Evolutionary conservation across 805 yeast genomes (phyloP), one percentile per base, ranked within the genome.

Genomic region (Metschnikowia rubicola): DNA sequence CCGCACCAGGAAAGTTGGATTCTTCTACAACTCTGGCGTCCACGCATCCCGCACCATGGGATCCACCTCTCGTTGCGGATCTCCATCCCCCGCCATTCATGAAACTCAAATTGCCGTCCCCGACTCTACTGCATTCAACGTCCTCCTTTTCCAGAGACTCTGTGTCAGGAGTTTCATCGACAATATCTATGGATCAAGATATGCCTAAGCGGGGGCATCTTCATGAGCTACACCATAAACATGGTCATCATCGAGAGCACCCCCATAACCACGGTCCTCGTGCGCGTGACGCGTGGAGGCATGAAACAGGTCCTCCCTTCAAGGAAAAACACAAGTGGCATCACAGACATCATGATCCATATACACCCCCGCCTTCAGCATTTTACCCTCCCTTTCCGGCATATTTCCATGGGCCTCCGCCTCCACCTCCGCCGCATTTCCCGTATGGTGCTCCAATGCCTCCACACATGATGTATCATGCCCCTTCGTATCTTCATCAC

Each of bases 301-400:
- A 38, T 19, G 46, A 34, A 11, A 13, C 26, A 10, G 37, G 46
- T 38, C 46, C 35, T 4, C 33, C 21, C 1, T 39, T 35, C 35
- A 30, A 12, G 17, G 39, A 40, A 10, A 36, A 28, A 12, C 44
- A 35, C 28, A 40, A 35, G 29, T 7, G 43, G 39, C 39, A 33
- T 15, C 34, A 28, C 28, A 15, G 38, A 11, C 39, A 33, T 31
- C 43, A 44, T 15, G 47, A 13, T n/a, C 33, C 28, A 8, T 39
- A 39, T 19, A 21, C 11, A 28, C 46, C 4, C 12, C 43, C 19
- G 11, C 44, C 31, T n/a, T 41, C 40, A 19, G 46, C 30, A 10
- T 49, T 39, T 10, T 39, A 35, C 26, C 51, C 51, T 17, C 46
- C 45, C 2, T 56, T 55, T 10, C 53, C 60, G 1, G 54, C 47